Evolutionary conservation across 2,329 filamentous ascomycete genomes (phyloP), one percentile per base, ranked within the genome.

Genomic region (Ciborinia camelliae): DNA sequence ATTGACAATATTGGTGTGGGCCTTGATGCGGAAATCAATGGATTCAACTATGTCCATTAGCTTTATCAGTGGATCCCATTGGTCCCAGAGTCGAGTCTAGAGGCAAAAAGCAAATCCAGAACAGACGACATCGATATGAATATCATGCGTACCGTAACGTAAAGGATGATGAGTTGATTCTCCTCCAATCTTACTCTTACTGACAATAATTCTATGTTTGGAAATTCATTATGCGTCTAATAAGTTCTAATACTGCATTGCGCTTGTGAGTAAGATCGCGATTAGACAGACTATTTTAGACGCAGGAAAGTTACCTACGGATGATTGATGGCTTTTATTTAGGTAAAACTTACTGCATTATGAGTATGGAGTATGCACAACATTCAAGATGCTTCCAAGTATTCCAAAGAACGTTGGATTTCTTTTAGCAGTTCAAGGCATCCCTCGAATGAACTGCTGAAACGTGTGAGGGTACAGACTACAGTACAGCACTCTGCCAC

Each of bases 31-130:
- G 15, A 54, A 39, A 39, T 54, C 35, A 28, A 28, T 55, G 52
- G 35, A 55, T 39, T 50, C 47, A n/a, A 52, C 10, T 20, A 28
- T 7, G 39, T 50, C 12, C 10, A 32, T 32, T 10, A 28, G 10
- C 23, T 39, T 41, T 55, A 54, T 55, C 52, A 55, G 52, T 55
- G 52, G 35, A 55, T 28, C 35, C 15, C 15, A 35, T 28, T 55
- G 35, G 35, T 41, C 52, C 52, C 28, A 41, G 23, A 18, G 35
- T 55, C 37, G 23, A 18, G 35, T 55, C 37, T 28, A 41, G 32
- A 20, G 18, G n/a, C 14, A 20, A 20, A 54, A 26, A 32, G 18
- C 18, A 18, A 54, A 54, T 54, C 18, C 52, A 26, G 52, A 32
- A 54, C 52, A 39, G 52, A 54, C 51, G 15, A 54, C 18, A 32